Evolutionary conservation across 2,329 filamentous ascomycete genomes (phyloP).

Genomic region (Chrysoporthe puriensis): DNA sequence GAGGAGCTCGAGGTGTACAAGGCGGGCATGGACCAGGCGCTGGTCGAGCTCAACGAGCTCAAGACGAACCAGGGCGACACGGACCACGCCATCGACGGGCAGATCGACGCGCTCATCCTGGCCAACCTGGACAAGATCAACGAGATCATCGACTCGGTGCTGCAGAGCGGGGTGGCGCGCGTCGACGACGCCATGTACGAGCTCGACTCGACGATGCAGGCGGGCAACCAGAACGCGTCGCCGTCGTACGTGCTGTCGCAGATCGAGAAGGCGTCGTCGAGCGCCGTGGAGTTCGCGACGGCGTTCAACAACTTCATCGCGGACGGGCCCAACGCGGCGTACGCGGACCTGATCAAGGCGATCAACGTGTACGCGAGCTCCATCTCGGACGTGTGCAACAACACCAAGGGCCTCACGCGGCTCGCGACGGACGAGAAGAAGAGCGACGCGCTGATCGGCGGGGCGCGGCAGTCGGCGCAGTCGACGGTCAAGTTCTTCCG

Average conservation of each 20-base stretch:
- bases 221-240: constrained; percentile 96
- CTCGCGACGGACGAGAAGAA: constrained; percentile 97
- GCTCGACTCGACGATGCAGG: constrained; percentile 96
- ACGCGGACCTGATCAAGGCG: constrained; percentile 89
- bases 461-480: constrained; percentile 80
- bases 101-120: constrained; percentile 87
- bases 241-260: constrained; percentile 94
- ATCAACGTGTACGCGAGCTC: constrained; percentile 89
- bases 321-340: constrained; percentile 87
- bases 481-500: constrained; percentile 95
- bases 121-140: constrained; percentile 91
- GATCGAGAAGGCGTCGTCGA: constrained; percentile 93
- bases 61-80: constrained; percentile 74
- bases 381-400: constrained; percentile 90
- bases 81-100: constrained; percentile 81
- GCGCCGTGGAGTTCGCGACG: constrained; percentile 95
- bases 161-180: constrained; percentile 88
- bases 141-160: constrained; percentile 94
- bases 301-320: constrained; percentile 99
- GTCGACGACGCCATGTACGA: constrained; percentile 98
- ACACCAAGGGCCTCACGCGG: constrained; percentile 91
- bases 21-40: constrained; percentile 93
- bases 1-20: constrained; percentile 98
- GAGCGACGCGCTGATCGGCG: constrained; percentile 80
- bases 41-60: constrained; percentile 89